Base-by-base conservation (phyloP, 305 asterid genomes). In the Euphrasia arctica region DNA sequence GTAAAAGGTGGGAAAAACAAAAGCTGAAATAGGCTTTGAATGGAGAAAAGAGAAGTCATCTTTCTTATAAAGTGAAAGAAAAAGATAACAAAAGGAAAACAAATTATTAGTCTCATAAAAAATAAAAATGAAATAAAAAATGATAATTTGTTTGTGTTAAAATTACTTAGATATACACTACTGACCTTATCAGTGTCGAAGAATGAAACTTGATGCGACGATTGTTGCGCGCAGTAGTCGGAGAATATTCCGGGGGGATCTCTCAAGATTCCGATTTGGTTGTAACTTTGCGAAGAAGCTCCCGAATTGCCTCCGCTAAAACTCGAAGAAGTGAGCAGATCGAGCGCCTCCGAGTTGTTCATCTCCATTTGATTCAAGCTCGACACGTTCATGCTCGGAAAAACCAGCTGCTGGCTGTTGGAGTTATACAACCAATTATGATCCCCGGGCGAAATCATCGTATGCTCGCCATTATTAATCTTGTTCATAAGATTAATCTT, bases 311-410 rank as follows among this genome's bases (percentile, higher is more conserved):
- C 27, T 25, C 27, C 93, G 58, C 69, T 64, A 60, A 79, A 75
- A 76, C 85, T 76, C 32, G 89, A 70, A 31, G 95, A 78, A 47
- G 83, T 76, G 18, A 84, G 70, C 34, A 88, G 91, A 91, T 91
- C 95, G 57, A 85, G 57, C 0, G 89, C 86, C 65, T 82, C 82
- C 56, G 82, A 70, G 50, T 83, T 87, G 50, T 83, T 87, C 87
- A 83, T 75, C 39, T 79, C 86, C 57, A 61, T 41, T 39, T 73
- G 78, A 62, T 68, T 78, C 51, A 78, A 51, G 68, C 66, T 71
- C 4, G 88, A 79, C 8, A 80, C 72, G 45, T 79, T 84, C n/a
- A 79, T 58, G 66, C 82, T 75, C 0, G 95, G 95, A 39, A 80
- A 78, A 32, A 83, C 85, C 77, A 85, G 43, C 43, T 11, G 9